These are phyloP conservation scores for Marchantia polymorpha DNA, from an alignment of 225 moss, liverwort and hornwort genomes.

Conservation along the genomic window DNA sequence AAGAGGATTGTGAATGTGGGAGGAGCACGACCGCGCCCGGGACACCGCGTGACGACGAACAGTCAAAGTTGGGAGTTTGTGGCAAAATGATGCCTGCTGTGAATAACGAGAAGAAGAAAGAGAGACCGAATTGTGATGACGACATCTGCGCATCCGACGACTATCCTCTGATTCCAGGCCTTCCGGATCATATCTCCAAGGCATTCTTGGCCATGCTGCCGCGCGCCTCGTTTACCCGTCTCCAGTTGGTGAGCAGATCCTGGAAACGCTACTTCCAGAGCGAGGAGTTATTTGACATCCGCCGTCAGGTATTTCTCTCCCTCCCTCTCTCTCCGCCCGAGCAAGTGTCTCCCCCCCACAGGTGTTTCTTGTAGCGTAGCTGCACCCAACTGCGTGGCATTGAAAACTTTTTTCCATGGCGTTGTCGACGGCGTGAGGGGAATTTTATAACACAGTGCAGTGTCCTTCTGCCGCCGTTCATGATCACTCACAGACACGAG, in stretches of 20 bases:
- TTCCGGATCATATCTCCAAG: constrained; percentile 15
- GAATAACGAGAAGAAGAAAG: constrained; percentile 3
- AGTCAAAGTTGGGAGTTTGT: background rate
- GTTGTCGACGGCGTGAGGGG: background rate
- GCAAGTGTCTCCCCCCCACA: too few species aligned
- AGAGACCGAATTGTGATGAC: background rate
- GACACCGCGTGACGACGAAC: background rate
- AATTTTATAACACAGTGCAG: background rate
- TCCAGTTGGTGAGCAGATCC: background rate
- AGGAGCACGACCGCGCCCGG: background rate
- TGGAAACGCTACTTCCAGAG: background rate
- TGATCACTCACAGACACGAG: background rate
- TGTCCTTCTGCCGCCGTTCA: background rate
- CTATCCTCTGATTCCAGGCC: constrained; percentile 12
- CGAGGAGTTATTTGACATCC: background rate
- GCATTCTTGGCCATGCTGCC: background rate
- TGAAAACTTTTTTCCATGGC: background rate
- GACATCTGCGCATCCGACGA: background rate
- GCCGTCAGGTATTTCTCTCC: constrained; percentile 12
- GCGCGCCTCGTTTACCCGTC: background rate
- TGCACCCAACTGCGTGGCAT: background rate
- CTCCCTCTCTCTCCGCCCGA: background rate
- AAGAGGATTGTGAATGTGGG: background rate
- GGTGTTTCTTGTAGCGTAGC: background rate
- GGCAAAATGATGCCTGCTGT: background rate